A percentile compares a stretch with the other conserved stretches of the same genome.
These are phyloP conservation scores for Mesembryanthemum crystallinum DNA, from an alignment of 148 eudicot genomes.

Conservation along the genomic window DNA sequence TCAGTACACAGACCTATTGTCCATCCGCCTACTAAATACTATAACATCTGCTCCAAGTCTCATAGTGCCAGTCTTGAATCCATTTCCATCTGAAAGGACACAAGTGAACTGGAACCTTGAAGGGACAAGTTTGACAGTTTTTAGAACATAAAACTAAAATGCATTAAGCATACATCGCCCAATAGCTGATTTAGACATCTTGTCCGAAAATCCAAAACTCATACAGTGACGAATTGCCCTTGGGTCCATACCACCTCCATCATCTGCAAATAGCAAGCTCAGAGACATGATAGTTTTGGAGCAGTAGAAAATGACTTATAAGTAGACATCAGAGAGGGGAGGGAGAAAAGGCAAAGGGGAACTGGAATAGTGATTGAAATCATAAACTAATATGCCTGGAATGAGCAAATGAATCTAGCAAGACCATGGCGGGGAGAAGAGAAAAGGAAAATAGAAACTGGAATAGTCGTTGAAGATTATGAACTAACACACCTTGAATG, in stretches of 20 bases:
- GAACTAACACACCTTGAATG: constrained; percentile 59
- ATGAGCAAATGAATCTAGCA: not conserved
- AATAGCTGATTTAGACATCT: constrained; percentile 67
- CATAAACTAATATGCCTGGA: not conserved
- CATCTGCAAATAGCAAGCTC: constrained; percentile 49
- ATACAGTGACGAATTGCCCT: constrained; percentile 72
- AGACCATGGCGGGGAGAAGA: not conserved
- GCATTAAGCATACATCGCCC: constrained; percentile 61
- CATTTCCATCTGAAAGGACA: constrained; percentile 83
- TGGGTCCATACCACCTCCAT: constrained; percentile 93
- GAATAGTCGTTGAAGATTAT: not conserved
- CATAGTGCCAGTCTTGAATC: constrained; percentile 93
- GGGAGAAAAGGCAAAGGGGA: not conserved
- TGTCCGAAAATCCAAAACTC: constrained; percentile 94
- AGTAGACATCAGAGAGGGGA: not conserved
- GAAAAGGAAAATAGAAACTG: not conserved
- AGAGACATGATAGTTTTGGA: constrained; percentile 9
- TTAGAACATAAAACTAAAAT: not conserved
- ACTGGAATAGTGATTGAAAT: not conserved
- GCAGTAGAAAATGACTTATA: not conserved
- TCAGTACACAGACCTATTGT: constrained; percentile 37
- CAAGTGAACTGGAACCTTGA: not conserved
- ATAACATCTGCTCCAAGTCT: constrained; percentile 92
- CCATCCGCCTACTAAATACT: constrained; percentile 60
- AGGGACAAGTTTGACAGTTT: not conserved